Base-by-base conservation (phyloP, 306 rosid species). In the Chamaecrista fasciculata region DNA sequence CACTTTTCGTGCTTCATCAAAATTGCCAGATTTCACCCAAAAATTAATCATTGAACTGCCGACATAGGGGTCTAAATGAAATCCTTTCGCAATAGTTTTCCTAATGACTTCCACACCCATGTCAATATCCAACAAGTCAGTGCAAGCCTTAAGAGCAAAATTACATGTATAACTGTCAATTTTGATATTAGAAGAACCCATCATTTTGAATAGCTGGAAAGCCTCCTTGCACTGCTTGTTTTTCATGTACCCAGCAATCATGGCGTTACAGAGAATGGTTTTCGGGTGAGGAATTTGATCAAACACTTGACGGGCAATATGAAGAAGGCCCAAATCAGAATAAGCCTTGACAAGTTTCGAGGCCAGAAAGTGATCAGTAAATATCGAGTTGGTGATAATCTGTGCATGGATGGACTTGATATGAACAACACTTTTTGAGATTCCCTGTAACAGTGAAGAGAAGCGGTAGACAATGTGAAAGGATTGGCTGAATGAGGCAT, bases 401-500 rank as follows among this genome's bases (percentile, higher is more conserved):
- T 85, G 96, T 20, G 84, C 81, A 14, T 91, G 96, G 68, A 83
- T 66, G 68, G 90, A 78, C 65, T 85, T 89, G 66, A 89, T 82
- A 37, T 67, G 81, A 66, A 86, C 64, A 67, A 83, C 64, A 60
- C 72, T 70, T 11, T 69, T 60, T 0, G 85, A 78, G 59, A 52
- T 63, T 63, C 65, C 60, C 24, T 76, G 82, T 31, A 88, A 74
- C 49, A 88, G 84, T 55, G 87, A 85, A 64, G 79, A 65, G 24
- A 82, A 78, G 15, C 40, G 42, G 18, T 63, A 44, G 57, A 75
- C 65, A 56, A 52, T n/a, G 11, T 58, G 71, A 66, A 20, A 78
- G 66, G 43, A 78, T 39, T 53, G 83, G 20, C 66, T 51, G 75
- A 76, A 66, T 48, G 71, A 65, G 61, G 66, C 73, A 77, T 70